phyloP scores from a whole-genome alignment of 202 grass and related monocot genomes.

The Hordeum pubiflorum region DNA sequence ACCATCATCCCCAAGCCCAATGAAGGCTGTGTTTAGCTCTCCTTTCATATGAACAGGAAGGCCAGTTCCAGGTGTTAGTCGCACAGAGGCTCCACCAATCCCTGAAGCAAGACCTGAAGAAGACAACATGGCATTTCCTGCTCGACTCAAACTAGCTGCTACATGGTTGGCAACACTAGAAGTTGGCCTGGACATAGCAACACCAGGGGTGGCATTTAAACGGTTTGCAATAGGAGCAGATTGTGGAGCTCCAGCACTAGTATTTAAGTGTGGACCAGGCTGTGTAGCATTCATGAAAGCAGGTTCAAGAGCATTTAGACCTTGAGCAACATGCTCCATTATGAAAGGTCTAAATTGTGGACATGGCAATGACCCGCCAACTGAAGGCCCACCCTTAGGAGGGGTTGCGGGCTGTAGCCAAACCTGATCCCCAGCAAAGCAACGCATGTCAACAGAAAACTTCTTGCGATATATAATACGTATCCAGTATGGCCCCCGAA shows the following conservation, averaged over 20 bases:
- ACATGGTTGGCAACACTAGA: conserved; percentile 64
- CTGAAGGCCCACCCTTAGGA: conserved; percentile 84
- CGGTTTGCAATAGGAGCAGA: conserved; percentile 45
- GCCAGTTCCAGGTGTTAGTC: conserved; percentile 60
- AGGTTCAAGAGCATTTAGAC: conserved; percentile 91
- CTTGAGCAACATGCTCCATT: conserved; percentile 99
- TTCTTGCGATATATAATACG: conserved; percentile 99
- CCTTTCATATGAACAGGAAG: conserved; percentile 92
- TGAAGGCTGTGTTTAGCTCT: conserved; percentile 95
- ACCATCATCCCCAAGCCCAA: conserved; percentile 98
- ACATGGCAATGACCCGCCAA: conserved; percentile 90
- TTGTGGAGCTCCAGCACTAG: conserved; percentile 40
- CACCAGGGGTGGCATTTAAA: conserved; percentile 32
- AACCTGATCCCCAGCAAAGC: conserved; percentile 96
- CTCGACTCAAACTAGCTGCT: conserved; percentile 60
- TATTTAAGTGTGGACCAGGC: conserved; percentile 44
- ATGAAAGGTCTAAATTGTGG: conserved; percentile 99
- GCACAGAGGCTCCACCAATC: conserved; percentile 70
- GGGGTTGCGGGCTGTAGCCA: conserved; percentile 96
- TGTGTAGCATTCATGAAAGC: conserved; percentile 56
- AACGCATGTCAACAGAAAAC: conserved; percentile 97
- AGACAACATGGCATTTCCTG: conserved; percentile 65
- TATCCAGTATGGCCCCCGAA: conserved; percentile 98
- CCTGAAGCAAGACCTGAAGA: conserved; percentile 69
- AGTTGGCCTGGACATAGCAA: conserved; percentile 58